Evolutionary conservation across 768 basidiomycete genomes (phyloP).

Genomic region (Podaxis pistillaris): DNA sequence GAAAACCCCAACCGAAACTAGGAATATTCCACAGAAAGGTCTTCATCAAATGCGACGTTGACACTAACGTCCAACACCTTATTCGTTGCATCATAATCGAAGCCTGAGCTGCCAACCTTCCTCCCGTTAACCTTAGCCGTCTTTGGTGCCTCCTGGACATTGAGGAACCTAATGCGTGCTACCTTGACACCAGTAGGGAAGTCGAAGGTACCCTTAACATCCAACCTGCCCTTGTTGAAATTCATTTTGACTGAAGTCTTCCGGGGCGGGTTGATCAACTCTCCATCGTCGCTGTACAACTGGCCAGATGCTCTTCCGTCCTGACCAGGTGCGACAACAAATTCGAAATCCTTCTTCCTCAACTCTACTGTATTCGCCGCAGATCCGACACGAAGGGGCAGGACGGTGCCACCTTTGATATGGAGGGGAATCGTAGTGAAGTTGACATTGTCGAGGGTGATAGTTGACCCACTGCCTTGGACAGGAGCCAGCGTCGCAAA

Average conservation of each 20-base stretch:
- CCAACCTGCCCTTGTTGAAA: conserved; percentile 28
- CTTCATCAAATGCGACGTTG: conserved; percentile 27
- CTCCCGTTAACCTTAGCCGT: conserved; percentile 29
- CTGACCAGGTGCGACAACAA: conserved; percentile 56
- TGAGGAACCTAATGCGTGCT: conserved; percentile 36
- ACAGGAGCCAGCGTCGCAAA: conserved; percentile 49
- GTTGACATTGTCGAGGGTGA: conserved; percentile 45
- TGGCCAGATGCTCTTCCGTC: conserved; percentile 48
- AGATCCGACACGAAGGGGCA: conserved; percentile 52
- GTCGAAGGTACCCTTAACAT: conserved; percentile 36
- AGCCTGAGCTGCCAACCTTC: conserved; percentile 17
- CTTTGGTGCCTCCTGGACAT: conserved; percentile 28
- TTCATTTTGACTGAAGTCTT: conserved; percentile 34
- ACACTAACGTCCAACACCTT: conserved; percentile 46
- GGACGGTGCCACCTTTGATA: conserved; percentile 56
- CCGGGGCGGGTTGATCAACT: conserved; percentile 36
- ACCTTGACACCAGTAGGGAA: conserved; percentile 36
- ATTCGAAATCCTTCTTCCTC: conserved; percentile 54
- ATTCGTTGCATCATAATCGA: conserved; percentile 33
- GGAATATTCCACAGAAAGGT: conserved; percentile 6
- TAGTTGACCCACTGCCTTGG: conserved; percentile 41
- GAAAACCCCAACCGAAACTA: background rate
- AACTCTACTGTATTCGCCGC: conserved; percentile 62
- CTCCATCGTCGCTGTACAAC: conserved; percentile 67
- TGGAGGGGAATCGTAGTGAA: conserved; percentile 61